Percentiles rank a stretch among this genome's conserved stretches.
Conservation (phyloP, 1,284 basidiomycete species). For the Paramarasmius palmivorus region DNA sequence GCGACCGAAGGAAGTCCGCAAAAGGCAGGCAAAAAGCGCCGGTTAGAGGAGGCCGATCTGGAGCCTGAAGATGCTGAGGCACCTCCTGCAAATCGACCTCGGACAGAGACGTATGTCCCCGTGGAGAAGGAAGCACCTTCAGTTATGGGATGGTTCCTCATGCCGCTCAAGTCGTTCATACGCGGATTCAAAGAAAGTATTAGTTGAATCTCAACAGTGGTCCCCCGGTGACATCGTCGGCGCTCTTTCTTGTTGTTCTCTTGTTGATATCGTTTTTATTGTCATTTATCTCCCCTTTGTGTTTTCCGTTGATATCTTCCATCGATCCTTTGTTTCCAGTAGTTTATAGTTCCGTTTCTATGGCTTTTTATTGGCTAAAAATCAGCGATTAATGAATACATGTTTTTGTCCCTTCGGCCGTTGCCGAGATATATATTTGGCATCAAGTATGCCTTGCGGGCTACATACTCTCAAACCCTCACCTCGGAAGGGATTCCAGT, state of each 20-base stretch:
- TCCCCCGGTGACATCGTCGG: neutral
- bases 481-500: neutral
- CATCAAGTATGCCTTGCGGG: neutral
- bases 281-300: neutral
- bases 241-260: neutral
- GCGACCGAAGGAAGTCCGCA: slow-evolving; percentile 1
- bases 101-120: slow-evolving; percentile 46
- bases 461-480: neutral
- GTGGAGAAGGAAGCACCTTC: slow-evolving; percentile 43
- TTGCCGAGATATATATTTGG: slow-evolving; percentile 3
- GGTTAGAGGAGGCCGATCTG: slow-evolving; percentile 37
- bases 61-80: slow-evolving; percentile 33
- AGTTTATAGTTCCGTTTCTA: neutral
- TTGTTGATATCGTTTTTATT: too few relatives aligned
- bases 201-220: slow-evolving; percentile 15
- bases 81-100: slow-evolving; percentile 47
- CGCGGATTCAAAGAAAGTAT: slow-evolving; percentile 65
- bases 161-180: slow-evolving; percentile 62
- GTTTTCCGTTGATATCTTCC: neutral
- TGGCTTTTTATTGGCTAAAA: neutral
- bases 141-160: slow-evolving; percentile 55
- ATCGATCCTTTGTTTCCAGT: neutral
- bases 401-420: neutral
- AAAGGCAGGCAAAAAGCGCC: slow-evolving; percentile 45
- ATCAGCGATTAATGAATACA: neutral